Base-by-base conservation (phyloP, 768 basidiomycete species). In the Lactarius indigo region DNA sequence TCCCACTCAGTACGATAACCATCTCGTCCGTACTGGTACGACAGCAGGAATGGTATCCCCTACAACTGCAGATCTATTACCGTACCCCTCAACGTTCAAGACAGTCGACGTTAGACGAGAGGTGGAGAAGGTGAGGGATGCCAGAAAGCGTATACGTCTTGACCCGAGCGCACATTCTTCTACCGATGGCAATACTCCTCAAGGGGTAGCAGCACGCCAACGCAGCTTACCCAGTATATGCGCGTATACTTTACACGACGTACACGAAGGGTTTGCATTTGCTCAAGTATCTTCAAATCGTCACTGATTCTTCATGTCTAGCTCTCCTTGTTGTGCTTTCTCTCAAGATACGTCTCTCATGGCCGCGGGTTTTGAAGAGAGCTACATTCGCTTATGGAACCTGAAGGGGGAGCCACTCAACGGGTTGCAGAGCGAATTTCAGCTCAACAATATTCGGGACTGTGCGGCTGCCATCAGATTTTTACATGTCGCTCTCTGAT, bases 281-380 rank as follows among this genome's bases (percentile, higher is more conserved):
- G 23, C 26, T 63, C 54, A 56, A 31, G 55, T 55, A 54, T 39
- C 9, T 50, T 17, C 12, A n/a, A 5, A 31, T 47, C 15, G 30
- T 57, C 69, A 10, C 47, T 41, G 28, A 30, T 67, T 42, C 63
- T 58, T 61, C 59, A 64, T 59, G 9, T 59, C 8, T 71, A 98
- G 96, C 31, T 82, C 90, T 3, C 91, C 95, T 6, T 93, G 91
- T 72, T 88, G 88, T 65, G 85, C 88, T 20, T 98, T 98, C 74
- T 98, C 97, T 33, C 83, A 84, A 47, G 97, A 99, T 76, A 90
- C 89, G 0, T 90, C 96, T 9, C 76, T 98, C 13, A 87, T 99
- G 86, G 97, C 96, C 1, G 91, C 90, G 55, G 97, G 97, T 3
- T 98, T 97, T 74, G 85, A 92, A 30, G 96, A 99, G 77, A 98